These are phyloP conservation scores for Rasamsonia emersonii DNA, from an alignment of 2,329 filamentous ascomycete species.

Conservation along the genomic window DNA sequence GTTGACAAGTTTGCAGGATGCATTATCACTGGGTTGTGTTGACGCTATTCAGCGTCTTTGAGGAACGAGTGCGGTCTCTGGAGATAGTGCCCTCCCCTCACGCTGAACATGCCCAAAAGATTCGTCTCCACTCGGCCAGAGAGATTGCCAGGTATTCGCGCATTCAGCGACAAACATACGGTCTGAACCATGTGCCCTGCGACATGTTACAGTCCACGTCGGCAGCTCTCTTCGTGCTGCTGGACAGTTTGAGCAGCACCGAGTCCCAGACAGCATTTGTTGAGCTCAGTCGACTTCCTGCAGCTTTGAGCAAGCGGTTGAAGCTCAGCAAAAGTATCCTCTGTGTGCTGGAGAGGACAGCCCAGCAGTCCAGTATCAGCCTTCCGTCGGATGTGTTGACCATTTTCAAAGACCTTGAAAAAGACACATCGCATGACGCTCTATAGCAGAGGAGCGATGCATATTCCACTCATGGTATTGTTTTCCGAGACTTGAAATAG, in stretches of 20 bases:
- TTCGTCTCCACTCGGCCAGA: conserved; percentile 14
- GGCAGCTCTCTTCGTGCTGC: conserved; percentile 15
- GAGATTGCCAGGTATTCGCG: conserved; percentile 20
- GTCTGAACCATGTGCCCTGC: conserved; percentile 20
- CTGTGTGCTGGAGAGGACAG: conserved; percentile 13
- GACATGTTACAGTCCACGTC: conserved; percentile 18
- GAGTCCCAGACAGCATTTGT: conserved; percentile 17
- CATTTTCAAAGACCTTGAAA: conserved; percentile 10
- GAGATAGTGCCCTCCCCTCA: conserved; percentile 6
- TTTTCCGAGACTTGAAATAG: no score
- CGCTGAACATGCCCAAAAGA: conserved; percentile 9
- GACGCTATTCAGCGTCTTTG: conserved; percentile 16
- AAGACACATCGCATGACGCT: not conserved
- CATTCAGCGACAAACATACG: conserved; percentile 19
- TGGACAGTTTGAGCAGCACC: conserved; percentile 14
- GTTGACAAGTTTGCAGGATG: conserved; percentile 14
- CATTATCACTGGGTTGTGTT: conserved; percentile 20
- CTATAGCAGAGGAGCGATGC: conserved; percentile 1
- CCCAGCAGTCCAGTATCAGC: conserved; percentile 8
- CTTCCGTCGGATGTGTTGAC: conserved; percentile 17
- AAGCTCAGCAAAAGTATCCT: conserved; percentile 15
- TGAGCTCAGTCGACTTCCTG: conserved; percentile 19
- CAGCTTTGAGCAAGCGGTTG: conserved; percentile 17
- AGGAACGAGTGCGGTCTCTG: conserved; percentile 12
- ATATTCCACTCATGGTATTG: not conserved